These are phyloP conservation scores for Inga leiocalycina DNA, from an alignment of 306 rosid species.

Conservation along the genomic window DNA sequence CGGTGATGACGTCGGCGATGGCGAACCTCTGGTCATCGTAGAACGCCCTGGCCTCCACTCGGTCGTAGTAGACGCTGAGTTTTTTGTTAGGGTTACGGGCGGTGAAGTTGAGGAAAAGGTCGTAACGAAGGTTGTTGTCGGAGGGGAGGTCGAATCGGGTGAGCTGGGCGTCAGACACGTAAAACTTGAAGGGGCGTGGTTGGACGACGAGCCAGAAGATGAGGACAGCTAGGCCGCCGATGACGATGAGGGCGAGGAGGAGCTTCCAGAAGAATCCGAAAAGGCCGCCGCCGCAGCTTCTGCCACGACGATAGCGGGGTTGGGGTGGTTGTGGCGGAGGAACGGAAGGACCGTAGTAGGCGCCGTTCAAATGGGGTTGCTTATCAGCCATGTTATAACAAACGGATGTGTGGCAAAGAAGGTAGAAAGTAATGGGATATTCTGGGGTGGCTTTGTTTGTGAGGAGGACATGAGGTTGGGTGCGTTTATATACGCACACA, in stretches of 20 bases:
- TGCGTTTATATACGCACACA: background rate
- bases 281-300: constrained; percentile 46
- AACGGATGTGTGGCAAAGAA: background rate
- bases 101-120: constrained; percentile 48
- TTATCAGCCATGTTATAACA: constrained; percentile 23
- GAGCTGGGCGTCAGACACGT: constrained; percentile 59
- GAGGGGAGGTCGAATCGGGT: constrained; percentile 50
- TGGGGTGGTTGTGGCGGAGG: constrained; percentile 20
- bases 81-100: constrained; percentile 50
- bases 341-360: constrained; percentile 34
- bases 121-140: constrained; percentile 35
- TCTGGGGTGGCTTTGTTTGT: background rate
- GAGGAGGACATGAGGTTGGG: background rate
- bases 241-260: constrained; percentile 34
- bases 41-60: constrained; percentile 33
- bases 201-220: constrained; percentile 53
- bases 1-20: constrained; percentile 27
- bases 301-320: background rate
- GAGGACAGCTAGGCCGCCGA: constrained; percentile 38
- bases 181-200: constrained; percentile 54
- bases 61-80: constrained; percentile 45
- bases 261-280: constrained; percentile 31
- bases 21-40: constrained; percentile 38
- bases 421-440: background rate
- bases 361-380: constrained; percentile 37